These are phyloP conservation scores for Pythium brachiatum DNA, from an alignment of 352 stramenopile genomes.

Conservation along the genomic window DNA sequence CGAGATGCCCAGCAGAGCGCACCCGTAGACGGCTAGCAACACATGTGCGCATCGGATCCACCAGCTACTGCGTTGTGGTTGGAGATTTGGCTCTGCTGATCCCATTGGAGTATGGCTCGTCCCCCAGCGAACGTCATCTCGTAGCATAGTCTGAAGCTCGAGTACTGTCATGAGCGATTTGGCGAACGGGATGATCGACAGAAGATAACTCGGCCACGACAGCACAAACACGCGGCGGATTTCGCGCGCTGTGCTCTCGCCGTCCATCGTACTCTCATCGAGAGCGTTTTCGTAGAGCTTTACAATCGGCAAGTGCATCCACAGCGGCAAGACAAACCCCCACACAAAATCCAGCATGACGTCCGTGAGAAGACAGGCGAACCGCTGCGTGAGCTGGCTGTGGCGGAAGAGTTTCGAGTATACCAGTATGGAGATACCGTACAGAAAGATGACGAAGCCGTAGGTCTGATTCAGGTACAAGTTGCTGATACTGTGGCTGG, in stretches of 20 bases:
- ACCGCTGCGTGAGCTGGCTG: neutral
- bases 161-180: constrained; percentile 10
- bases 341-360: constrained; percentile 28
- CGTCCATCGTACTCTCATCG: neutral
- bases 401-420: neutral
- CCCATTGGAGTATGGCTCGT: neutral
- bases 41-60: neutral
- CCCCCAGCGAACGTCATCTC: neutral
- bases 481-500: constrained; percentile 21
- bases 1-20: neutral
- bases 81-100: neutral
- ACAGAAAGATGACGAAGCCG: constrained; percentile 17
- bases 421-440: neutral
- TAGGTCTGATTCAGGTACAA: constrained; percentile 17
- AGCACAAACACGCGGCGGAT: constrained; percentile 26
- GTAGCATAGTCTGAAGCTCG: constrained; percentile 13
- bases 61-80: too few relatives aligned
- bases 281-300: neutral
- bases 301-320: constrained; percentile 21
- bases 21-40: constrained; percentile 9
- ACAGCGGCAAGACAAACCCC: constrained; percentile 22
- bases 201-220: constrained; percentile 15
- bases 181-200: constrained; percentile 24
- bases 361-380: constrained; percentile 22
- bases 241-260: constrained; percentile 15